phyloP scores from a whole-genome alignment of 2,329 filamentous ascomycete species.

The Fusarium foetens region DNA sequence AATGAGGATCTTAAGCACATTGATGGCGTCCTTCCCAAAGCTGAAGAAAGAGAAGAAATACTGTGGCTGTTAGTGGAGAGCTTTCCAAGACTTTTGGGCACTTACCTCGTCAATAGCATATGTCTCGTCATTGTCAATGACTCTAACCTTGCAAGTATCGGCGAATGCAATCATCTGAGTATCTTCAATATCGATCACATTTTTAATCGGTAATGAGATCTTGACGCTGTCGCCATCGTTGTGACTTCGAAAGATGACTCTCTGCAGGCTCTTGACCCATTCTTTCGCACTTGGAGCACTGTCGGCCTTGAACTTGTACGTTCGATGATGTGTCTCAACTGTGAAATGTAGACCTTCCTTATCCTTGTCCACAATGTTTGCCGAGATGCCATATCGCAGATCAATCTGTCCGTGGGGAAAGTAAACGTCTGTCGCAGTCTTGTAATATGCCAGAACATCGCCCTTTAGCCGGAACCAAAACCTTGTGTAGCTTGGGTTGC shows the following conservation, averaged over 20 bases:
- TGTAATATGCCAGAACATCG: slow-evolving; percentile 91
- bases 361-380: slow-evolving; percentile 79
- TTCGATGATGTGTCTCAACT: slow-evolving; percentile 83
- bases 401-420: slow-evolving; percentile 94
- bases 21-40: slow-evolving; percentile 83
- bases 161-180: slow-evolving; percentile 91
- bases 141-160: slow-evolving; percentile 91
- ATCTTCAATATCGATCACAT: slow-evolving; percentile 92
- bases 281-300: slow-evolving; percentile 89
- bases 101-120: slow-evolving; percentile 92
- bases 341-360: slow-evolving; percentile 82
- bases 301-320: slow-evolving; percentile 89
- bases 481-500: slow-evolving; percentile 86
- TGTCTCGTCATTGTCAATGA: slow-evolving; percentile 93
- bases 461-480: slow-evolving; percentile 96
- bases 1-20: slow-evolving; percentile 77
- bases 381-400: slow-evolving; percentile 89
- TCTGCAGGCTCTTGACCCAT: slow-evolving; percentile 94
- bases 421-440: slow-evolving; percentile 84
- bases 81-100: background rate
- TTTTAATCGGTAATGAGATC: slow-evolving; percentile 88
- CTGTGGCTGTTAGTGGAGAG: slow-evolving; percentile 52
- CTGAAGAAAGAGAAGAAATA: slow-evolving; percentile 98
- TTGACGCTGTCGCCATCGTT: slow-evolving; percentile 98
- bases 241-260: slow-evolving; percentile 93